phyloP scores from a whole-genome alignment of 176 grass and related monocot genomes.

The Neostapfia colusana region DNA sequence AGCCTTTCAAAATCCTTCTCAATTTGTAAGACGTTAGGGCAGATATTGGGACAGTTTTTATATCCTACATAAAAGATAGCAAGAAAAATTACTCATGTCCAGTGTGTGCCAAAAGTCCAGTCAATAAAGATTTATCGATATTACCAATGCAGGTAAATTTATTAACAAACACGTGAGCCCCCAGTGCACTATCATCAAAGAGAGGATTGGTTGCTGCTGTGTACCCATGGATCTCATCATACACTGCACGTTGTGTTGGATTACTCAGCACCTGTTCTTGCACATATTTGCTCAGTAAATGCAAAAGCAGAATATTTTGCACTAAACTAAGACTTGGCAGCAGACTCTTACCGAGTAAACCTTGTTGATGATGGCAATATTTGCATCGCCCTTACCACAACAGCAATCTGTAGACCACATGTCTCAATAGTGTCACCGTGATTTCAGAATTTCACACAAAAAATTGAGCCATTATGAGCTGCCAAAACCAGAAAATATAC shows the following conservation, averaged over 20 bases:
- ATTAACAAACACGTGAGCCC: conserved; percentile 78
- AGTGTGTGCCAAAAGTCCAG: background rate
- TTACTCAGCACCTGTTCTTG: conserved; percentile 75
- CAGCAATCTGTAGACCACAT: too few relatives aligned
- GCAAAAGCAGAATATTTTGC: background rate
- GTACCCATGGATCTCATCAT: conserved; percentile 92
- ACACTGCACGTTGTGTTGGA: conserved; percentile 71
- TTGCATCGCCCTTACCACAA: too few relatives aligned
- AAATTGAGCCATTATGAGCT: too few relatives aligned
- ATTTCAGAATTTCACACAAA: too few relatives aligned
- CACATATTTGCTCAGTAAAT: conserved; percentile 38
- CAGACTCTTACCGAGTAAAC: conserved; percentile 63
- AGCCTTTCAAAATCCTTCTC: conserved; percentile 85
- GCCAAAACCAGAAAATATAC: too few relatives aligned
- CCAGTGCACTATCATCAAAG: conserved; percentile 73
- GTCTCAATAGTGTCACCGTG: too few relatives aligned
- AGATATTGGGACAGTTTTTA: conserved; percentile 93
- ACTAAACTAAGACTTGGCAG: background rate
- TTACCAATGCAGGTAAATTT: conserved; percentile 97
- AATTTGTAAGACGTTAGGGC: conserved; percentile 64
- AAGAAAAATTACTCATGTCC: background rate
- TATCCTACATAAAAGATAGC: conserved; percentile 50
- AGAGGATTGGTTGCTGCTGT: conserved; percentile 77
- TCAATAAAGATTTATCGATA: background rate
- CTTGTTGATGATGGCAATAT: conserved; percentile 94